Base-by-base conservation (phyloP, 2,329 filamentous ascomycete species). In the Hortaea werneckii region DNA sequence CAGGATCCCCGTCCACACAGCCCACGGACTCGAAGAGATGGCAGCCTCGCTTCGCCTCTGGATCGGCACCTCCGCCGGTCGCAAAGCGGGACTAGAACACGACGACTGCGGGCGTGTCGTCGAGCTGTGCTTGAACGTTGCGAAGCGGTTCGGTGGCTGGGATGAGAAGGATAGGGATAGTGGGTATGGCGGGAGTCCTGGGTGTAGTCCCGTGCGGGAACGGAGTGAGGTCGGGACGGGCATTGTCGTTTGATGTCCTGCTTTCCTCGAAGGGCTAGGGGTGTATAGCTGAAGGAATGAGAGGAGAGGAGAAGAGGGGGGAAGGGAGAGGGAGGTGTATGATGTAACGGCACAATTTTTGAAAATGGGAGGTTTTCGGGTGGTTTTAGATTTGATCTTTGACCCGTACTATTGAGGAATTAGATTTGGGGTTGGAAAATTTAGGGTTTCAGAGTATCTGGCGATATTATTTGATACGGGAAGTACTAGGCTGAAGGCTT, bases 31-130 rank as follows among this genome's bases (percentile, higher is more conserved):
- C 4, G 70, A 73, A 48, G 61, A 67, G 29, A 54, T 72, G 26
- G 68, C 69, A 5, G 64, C 61, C 43, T 65, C 62, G 20, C 54
- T 74, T 37, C 62, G 71, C 4, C 59, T 70, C 41, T 74, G 71
- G 71, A 59, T 71, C 35, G 70, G 71, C 3, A 68, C 67, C 29
- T 65, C 66, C 13, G 65, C 64, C 4, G 69, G 67, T 5, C 59
- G 62, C 6, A 58, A 59, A 6, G 67, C 62, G 34, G 69, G 69
- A 0, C 43, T 73, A 47, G 61, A 56, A 5, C 59, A 59, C 27
- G 66, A 62, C 44, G 62, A 65, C 4, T 59, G 67, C 11, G 58
- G 58, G 3, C 59, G 57, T 39, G 60, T 73, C 32, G 63, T 73
- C 6, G 61, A 62, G 34, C 54, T 61, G 35, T 73, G 68, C 52